phyloP scores from a whole-genome alignment of 805 yeast genomes.

The Starmerella apicola region DNA sequence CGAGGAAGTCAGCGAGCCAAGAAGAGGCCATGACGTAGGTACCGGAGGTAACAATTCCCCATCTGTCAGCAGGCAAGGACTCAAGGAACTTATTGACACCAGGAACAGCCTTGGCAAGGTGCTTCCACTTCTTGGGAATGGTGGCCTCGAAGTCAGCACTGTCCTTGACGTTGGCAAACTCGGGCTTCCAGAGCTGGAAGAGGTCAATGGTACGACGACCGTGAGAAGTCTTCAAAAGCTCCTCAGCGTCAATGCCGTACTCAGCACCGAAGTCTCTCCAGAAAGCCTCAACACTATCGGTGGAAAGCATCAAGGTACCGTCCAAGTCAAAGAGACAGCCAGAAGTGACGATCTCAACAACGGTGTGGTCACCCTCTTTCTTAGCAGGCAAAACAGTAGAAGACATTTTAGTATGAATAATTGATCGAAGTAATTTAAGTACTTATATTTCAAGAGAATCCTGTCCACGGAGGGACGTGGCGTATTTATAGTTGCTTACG shows the following conservation, averaged over 20 bases:
- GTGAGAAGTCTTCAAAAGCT: constrained; percentile 62
- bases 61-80: constrained; percentile 34
- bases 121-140: constrained; percentile 61
- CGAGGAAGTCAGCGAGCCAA: constrained; percentile 59
- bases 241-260: constrained; percentile 55
- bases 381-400: constrained; percentile 9
- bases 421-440: too few species aligned
- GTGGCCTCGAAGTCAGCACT: constrained; percentile 55
- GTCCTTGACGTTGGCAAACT: constrained; percentile 53
- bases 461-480: neutral
- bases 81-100: constrained; percentile 51
- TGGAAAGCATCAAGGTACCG: constrained; percentile 76
- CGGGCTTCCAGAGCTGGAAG: constrained; percentile 61
- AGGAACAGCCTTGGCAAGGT: constrained; percentile 59
- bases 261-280: constrained; percentile 65
- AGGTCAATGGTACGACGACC: constrained; percentile 78
- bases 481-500: neutral
- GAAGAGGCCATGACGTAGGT: constrained; percentile 62
- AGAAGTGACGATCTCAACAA: constrained; percentile 26
- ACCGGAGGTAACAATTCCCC: constrained; percentile 86
- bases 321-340: constrained; percentile 69
- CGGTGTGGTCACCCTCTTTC: constrained; percentile 12
- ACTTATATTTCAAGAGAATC: neutral
- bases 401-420: constrained; percentile 11
- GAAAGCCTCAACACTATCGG: constrained; percentile 68